Evolutionary conservation across 345 rosid genomes (phyloP), one percentile per base, ranked within the genome.

Genomic region (Brassica carinata): DNA sequence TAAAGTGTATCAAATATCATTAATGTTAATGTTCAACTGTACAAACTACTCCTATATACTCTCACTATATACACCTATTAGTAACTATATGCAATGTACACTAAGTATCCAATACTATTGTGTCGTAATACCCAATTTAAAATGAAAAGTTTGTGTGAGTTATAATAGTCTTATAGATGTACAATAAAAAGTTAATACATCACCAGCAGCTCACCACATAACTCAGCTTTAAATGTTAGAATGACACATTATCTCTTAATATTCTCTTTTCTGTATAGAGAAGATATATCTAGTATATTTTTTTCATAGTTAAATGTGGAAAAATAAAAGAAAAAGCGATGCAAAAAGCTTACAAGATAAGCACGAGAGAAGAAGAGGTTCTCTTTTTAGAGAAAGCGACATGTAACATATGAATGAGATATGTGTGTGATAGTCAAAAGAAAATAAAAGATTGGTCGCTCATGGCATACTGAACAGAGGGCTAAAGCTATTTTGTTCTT

Each of bases 331-430:
- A 67, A 74, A 74, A 30, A 63, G 19, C 73, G 69, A 78, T 34
- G 51, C 29, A 79, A 87, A 87, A 87, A 88, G 88, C 77, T 80
- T 77, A 82, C 80, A 79, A 62, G 88, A 88, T 86, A 86, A 91
- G 91, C 90, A 89, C 89, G 92, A 90, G 83, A 77, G 87, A 86
- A 79, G 77, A 78, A 81, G 81, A 74, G 73, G 79, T 73, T 62
- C 77, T 78, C 91, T 85, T 92, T 91, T 82, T 64, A 70, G 63
- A 72, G 92, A 92, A 85, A 87, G 86, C 87, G 93, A 91, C 92
- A 9, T 72, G 61, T 31, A 67, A 70, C 76, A 64, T 70, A 18
- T 69, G 76, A 38, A 64, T 80, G 27, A 48, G 61, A 51, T 59
- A 65, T 61, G 74, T 14, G 63, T 2, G 74, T 0, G 57, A 45